These are phyloP conservation scores for Salix koriyanagi DNA, from an alignment of 345 rosid genomes.

Conservation along the genomic window DNA sequence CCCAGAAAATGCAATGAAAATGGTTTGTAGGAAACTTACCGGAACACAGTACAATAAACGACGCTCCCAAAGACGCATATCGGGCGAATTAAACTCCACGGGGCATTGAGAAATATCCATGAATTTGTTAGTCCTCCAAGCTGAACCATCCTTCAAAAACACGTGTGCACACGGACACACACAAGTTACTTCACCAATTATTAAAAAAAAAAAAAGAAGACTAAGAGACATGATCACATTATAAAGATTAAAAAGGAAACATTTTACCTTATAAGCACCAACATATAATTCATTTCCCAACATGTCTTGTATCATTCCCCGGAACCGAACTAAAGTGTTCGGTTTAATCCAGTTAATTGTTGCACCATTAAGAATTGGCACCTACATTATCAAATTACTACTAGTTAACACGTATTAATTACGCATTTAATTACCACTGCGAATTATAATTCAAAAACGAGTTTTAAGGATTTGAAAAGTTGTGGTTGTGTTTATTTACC, in stretches of 20 bases:
- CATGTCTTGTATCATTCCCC: conserved; percentile 98
- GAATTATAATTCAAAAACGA: too few relatives aligned
- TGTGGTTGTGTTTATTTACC: conserved; percentile 21
- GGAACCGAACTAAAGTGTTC: conserved; percentile 67
- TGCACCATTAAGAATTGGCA: conserved; percentile 56
- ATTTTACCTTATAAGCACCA: conserved; percentile 72
- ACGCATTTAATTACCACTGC: too few relatives aligned
- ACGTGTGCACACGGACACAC: not conserved
- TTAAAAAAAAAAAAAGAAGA: not conserved
- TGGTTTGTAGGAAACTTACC: conserved; percentile 30
- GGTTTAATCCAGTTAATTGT: conserved; percentile 56
- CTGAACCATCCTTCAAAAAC: conserved; percentile 49
- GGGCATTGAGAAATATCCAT: conserved; percentile 56
- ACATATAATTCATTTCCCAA: conserved; percentile 91
- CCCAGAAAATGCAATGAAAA: not conserved
- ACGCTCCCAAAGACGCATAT: conserved; percentile 84
- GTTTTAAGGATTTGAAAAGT: too few relatives aligned
- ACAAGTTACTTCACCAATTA: not conserved
- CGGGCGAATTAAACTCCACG: conserved; percentile 39
- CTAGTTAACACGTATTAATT: not conserved
- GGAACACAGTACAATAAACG: conserved; percentile 73
- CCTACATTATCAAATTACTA: conserved; percentile 29
- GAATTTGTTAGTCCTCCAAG: conserved; percentile 91
- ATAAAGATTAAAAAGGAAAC: not conserved
- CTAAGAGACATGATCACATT: too few relatives aligned